phyloP scores from a whole-genome alignment of 2,329 filamentous ascomycete species.

The Immersiporthe knoxdaviesiana region DNA sequence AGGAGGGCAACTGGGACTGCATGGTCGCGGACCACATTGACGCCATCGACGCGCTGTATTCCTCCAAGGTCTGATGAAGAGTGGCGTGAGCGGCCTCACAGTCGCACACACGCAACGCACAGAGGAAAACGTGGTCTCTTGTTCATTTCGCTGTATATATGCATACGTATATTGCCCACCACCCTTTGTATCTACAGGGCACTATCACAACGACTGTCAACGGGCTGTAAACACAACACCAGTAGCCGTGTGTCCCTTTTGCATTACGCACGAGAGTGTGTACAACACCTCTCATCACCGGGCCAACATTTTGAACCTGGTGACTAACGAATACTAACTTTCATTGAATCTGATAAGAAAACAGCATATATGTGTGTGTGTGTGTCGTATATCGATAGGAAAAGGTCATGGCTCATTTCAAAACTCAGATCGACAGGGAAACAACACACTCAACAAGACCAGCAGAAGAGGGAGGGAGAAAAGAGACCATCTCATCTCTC shows the following conservation, averaged over 20 bases:
- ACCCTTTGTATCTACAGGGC: neutral
- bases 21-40: constrained; percentile 31
- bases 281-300: neutral
- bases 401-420: neutral
- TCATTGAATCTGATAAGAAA: neutral
- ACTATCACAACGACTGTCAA: neutral
- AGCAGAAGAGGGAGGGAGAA: neutral
- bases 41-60: constrained; percentile 28
- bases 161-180: neutral
- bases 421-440: neutral
- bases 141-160: constrained; percentile 14
- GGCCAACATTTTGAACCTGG: too few species aligned
- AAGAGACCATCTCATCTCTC: neutral
- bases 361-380: neutral
- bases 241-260: neutral
- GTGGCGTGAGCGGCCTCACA: too few species aligned
- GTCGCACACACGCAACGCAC: too few species aligned
- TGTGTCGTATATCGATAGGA: neutral
- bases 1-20: constrained; percentile 30
- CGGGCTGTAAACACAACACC: neutral
- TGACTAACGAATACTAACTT: neutral
- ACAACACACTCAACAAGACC: neutral
- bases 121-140: neutral
- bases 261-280: neutral
- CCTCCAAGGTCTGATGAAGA: neutral